Evolutionary conservation across 768 basidiomycete species (phyloP), one percentile per base, ranked within the genome.

Genomic region (Gyrodon lividus): DNA sequence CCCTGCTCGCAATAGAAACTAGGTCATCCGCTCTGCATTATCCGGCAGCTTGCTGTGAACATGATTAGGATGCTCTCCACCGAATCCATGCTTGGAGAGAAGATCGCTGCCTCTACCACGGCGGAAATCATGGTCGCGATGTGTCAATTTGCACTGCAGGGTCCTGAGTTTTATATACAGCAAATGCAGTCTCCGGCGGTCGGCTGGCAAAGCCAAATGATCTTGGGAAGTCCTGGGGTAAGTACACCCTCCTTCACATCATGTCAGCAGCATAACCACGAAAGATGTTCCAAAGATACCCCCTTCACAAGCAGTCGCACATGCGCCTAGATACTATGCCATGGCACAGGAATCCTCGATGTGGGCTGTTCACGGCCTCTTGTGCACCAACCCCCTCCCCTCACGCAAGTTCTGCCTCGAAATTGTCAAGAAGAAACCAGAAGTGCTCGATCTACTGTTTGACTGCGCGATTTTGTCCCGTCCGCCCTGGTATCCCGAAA

Each of bases 401-500:
- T 30, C 57, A 5, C 46, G 51, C 26, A 51, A 54, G 30, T 43
- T 50, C 20, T 45, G 52, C n/a, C 50, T 55, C 31, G 59, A 64
- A 6, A 39, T 64, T 5, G n/a, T 63, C 14, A 54, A 59, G 40
- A 43, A 51, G 23, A 51, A 51, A 10, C 59, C 63, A 12, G 55
- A 60, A 14, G 53, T 61, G 16, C 34, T 63, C 17, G 54, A 61
- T 41, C 35, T 54, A 8, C 56, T 71, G 5, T 60, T 70, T 50
- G 53, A 61, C 20, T 61, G 59, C 41, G 69, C 66, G 6, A 46
- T 52, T n/a, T n/a, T 66, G 16, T 26, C 48, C 30, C 58, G 66
- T 28, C 57, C 59, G 6, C 28, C 60, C 6, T 69, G 61, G 61
- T 68, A 70, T 47, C 65, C 68, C 10, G 61, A 68, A 51, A 58